Conservation (phyloP, 306 rosid species). For the Castanea crenata region DNA sequence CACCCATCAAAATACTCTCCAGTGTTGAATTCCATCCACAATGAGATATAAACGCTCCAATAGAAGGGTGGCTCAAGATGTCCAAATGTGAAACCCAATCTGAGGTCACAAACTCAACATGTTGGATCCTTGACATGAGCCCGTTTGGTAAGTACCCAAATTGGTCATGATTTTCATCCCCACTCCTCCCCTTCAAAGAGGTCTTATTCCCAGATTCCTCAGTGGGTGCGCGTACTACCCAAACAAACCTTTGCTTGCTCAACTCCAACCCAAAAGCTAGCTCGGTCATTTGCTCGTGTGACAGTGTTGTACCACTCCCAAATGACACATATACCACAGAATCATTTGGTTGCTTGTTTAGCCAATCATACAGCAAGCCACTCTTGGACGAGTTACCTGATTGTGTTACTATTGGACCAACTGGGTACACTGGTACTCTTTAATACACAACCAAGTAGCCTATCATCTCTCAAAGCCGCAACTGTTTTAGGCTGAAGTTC, state of each 20-base stretch:
- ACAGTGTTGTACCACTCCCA: conserved; percentile 62
- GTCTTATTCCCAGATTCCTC: neutral
- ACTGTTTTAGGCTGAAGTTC: no score
- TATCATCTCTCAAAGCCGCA: no score
- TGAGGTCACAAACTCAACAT: conserved; percentile 19
- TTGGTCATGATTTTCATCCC: neutral
- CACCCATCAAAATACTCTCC: conserved; percentile 45
- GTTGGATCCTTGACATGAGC: conserved; percentile 30
- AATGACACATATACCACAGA: conserved; percentile 59
- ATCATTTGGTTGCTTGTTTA: conserved; percentile 41
- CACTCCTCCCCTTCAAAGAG: conserved; percentile 11
- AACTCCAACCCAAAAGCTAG: conserved; percentile 66
- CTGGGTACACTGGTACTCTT: no score
- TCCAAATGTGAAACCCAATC: conserved; percentile 46
- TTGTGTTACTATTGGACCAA: conserved; percentile 47
- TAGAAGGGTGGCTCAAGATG: conserved; percentile 31
- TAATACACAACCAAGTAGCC: no score
- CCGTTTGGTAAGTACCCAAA: conserved; percentile 44
- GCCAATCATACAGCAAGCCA: conserved; percentile 30
- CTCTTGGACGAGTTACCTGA: neutral
- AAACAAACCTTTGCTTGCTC: conserved; percentile 52
- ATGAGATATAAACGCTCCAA: conserved; percentile 49
- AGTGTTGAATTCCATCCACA: conserved; percentile 57
- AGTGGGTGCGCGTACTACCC: conserved; percentile 62
- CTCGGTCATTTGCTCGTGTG: conserved; percentile 48